Conservation (phyloP, 139 green algal genomes). For the Parachlorella kessleri region DNA sequence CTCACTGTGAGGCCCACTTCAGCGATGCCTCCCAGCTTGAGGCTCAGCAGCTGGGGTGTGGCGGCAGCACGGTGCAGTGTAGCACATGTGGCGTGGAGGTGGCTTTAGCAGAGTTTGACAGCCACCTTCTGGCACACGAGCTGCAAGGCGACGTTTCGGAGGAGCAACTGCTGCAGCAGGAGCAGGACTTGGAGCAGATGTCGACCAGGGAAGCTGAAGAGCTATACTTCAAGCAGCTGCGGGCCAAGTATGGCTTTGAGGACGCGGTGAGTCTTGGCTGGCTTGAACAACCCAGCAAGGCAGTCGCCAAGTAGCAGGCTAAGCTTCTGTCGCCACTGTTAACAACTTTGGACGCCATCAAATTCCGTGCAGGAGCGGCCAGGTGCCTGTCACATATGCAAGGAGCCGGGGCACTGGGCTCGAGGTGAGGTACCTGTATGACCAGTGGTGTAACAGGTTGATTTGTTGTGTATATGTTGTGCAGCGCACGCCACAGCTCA, state of each 20-base stretch:
- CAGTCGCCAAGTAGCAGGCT: background rate
- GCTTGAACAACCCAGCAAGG: background rate
- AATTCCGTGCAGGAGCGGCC: background rate
- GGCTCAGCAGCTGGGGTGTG: no score
- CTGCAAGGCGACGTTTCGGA: slow-evolving; percentile 20
- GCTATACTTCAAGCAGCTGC: slow-evolving; percentile 25
- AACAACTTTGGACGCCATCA: background rate
- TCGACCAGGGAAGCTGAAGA: slow-evolving; percentile 10
- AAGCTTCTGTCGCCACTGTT: background rate
- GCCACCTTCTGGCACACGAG: slow-evolving; percentile 26
- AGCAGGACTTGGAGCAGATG: background rate
- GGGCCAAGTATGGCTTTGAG: slow-evolving; percentile 18
- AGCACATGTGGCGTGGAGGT: no score
- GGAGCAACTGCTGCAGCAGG: slow-evolving; percentile 5
- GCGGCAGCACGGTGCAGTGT: no score
- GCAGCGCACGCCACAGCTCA: no score
- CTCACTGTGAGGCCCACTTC: background rate
- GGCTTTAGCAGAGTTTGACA: slow-evolving; percentile 15
- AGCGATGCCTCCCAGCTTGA: no score
- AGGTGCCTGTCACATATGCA: background rate
- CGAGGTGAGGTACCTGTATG: no score
- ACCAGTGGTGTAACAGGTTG: no score
- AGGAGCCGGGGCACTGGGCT: background rate
- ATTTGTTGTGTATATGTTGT: no score
- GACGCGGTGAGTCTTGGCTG: slow-evolving; percentile 1